Conservation (phyloP, 192 early-diverging fungal genomes). For the Rhizophagus sp. region DNA sequence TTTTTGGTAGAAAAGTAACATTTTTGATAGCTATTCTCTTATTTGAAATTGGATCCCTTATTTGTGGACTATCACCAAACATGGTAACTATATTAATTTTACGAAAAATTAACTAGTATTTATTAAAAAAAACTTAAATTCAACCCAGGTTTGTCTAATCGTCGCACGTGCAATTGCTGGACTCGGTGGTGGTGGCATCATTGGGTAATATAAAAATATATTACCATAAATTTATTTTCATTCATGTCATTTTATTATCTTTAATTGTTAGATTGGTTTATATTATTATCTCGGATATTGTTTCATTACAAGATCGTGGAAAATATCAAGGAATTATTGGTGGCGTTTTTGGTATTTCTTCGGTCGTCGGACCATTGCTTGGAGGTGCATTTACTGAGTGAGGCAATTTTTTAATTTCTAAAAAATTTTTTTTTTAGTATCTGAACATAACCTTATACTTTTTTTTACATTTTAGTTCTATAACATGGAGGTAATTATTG, state of each 20-base stretch:
- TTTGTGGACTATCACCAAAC: conserved; percentile 77
- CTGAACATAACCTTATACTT: too few relatives aligned
- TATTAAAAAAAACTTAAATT: background rate
- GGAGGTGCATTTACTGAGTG: conserved; percentile 84
- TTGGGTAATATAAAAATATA: background rate
- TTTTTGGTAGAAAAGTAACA: conserved; percentile 84
- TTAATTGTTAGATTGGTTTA: conserved; percentile 51
- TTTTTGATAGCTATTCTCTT: conserved; percentile 73
- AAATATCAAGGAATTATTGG: conserved; percentile 86
- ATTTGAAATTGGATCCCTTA: conserved; percentile 78
- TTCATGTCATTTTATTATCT: background rate
- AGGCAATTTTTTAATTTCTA: conserved; percentile 9
- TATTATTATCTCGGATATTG: conserved; percentile 85
- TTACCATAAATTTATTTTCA: background rate
- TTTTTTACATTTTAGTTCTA: background rate
- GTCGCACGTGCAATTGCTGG: background rate
- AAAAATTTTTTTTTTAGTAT: conserved; percentile 35
- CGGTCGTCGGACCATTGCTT: conserved; percentile 78
- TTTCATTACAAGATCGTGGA: conserved; percentile 80
- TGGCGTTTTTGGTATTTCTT: conserved; percentile 76
- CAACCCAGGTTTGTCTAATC: background rate
- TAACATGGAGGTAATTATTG: conserved; percentile 32
- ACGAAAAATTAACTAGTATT: background rate
- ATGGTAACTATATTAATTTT: conserved; percentile 45
- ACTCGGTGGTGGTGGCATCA: background rate